A percentile compares a stretch with the other conserved stretches of the same genome.
phyloP scores from a whole-genome alignment of 495 filamentous ascomycete species.

The Coniosporium apollinis region DNA sequence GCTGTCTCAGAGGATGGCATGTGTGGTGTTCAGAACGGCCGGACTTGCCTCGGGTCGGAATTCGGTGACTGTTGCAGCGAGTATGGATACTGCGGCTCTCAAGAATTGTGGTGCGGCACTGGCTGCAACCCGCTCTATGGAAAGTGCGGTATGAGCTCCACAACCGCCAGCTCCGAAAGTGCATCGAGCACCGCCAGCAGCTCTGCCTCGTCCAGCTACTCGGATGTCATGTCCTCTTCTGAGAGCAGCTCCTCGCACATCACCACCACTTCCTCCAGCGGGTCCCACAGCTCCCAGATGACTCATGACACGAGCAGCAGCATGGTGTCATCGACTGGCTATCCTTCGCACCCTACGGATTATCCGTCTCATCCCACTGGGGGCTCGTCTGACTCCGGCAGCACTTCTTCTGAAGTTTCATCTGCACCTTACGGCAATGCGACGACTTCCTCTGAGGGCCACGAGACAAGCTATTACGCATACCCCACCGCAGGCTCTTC shows the following conservation, averaged over 20 bases:
- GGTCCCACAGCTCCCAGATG: background rate
- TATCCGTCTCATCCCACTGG: too few relatives aligned
- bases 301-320: background rate
- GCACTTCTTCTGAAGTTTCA: too few relatives aligned
- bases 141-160: background rate
- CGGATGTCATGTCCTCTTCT: too few relatives aligned
- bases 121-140: background rate
- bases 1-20: too few relatives aligned
- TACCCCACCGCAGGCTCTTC: too few relatives aligned
- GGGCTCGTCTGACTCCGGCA: too few relatives aligned
- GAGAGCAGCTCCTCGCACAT: background rate
- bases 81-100: conserved; percentile 6
- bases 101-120: background rate
- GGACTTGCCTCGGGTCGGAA: conserved; percentile 3
- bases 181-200: background rate
- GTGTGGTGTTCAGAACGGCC: conserved; percentile 3
- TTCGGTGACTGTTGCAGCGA: conserved; percentile 9
- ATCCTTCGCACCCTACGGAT: too few relatives aligned
- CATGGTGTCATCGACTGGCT: background rate
- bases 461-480: too few relatives aligned
- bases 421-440: too few relatives aligned
- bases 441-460: too few relatives aligned
- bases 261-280: background rate
- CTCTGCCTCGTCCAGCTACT: background rate
- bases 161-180: background rate